Evolutionary conservation across 2,329 filamentous ascomycete genomes (phyloP).

Genomic region (Grosmannia clavigera): DNA sequence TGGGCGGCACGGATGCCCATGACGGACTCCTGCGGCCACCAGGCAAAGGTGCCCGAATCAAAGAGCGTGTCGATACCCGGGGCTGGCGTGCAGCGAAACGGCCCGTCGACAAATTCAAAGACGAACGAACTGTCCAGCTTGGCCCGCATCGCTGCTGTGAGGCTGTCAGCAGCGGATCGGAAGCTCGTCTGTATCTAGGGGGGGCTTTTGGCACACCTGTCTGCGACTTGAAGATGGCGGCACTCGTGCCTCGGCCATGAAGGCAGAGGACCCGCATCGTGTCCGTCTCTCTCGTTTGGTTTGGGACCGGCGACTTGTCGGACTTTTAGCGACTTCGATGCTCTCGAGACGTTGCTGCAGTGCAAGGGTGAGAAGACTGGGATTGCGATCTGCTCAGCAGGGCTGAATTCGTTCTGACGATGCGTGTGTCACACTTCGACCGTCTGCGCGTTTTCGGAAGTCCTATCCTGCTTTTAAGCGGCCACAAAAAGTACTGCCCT

Average conservation of each 20-base stretch:
- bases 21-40: constrained; percentile 17
- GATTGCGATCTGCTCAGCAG: too few species aligned
- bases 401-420: too few species aligned
- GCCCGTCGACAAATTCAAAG: constrained; percentile 24
- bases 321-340: background rate
- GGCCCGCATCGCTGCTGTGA: constrained; percentile 21
- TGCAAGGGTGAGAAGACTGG: too few species aligned
- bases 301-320: background rate
- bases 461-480: too few species aligned
- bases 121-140: constrained; percentile 19
- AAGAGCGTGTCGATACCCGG: constrained; percentile 23
- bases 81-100: constrained; percentile 18
- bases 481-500: too few species aligned
- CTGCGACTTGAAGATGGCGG: constrained; percentile 23
- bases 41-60: constrained; percentile 17
- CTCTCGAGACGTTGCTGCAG: background rate
- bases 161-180: background rate
- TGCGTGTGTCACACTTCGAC: background rate
- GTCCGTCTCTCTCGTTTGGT: background rate
- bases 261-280: constrained; percentile 23
- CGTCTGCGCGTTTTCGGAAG: too few species aligned
- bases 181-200: background rate
- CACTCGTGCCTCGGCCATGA: constrained; percentile 25
- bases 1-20: constrained; percentile 22
- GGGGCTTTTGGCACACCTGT: constrained; percentile 15